Base-by-base conservation (phyloP, 140 eudicot species). In the Flaveria floridana region DNA sequence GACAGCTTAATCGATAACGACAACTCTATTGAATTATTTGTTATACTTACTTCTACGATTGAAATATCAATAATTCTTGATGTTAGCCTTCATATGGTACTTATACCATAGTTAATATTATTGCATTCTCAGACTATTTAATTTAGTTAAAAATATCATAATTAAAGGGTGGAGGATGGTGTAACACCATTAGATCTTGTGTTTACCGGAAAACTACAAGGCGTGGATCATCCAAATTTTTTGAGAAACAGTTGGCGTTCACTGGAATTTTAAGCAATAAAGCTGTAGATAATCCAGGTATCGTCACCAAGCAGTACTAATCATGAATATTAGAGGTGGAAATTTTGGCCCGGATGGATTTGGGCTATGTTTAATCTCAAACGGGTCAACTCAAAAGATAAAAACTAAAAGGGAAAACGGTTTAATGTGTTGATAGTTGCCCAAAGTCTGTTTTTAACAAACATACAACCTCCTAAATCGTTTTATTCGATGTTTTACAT, bases 161-260 rank as follows among this genome's bases (percentile, higher is more conserved):
- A 41, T 79, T 78, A 62, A 83, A 94, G 99, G 99, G 99, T 79
- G 99, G 99, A 79, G 99, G 99, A 65, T 94, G 99, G 99, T 94
- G 99, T 79, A 89, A 94, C 86, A 86, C 78, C 15, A 23, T 84
- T 48, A 81, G 92, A 80, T 64, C 91, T n/a, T 94, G 99, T 85
- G 87, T 94, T 72, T 94, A 85, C 85, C 93, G 99, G 11, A 94
- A 94, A 82, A 90, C 83, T 57, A 94, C 97, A 21, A 83, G 91
- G 62, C 97, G 99, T 63, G 97, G 99, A 39, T 94, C 99, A n/a
- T 90, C 94, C n/a, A 81, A 81, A 0, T 74, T 41, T 55, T 88
- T 94, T 83, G 99, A 94, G 65, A 90, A 90, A 65, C 80, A 55
- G 47, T 61, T 94, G 78, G 81, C 87, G 26, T 94, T 94, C 71